Conservation (phyloP, 139 green algal genomes). For the Micromonas pusilla region DNA sequence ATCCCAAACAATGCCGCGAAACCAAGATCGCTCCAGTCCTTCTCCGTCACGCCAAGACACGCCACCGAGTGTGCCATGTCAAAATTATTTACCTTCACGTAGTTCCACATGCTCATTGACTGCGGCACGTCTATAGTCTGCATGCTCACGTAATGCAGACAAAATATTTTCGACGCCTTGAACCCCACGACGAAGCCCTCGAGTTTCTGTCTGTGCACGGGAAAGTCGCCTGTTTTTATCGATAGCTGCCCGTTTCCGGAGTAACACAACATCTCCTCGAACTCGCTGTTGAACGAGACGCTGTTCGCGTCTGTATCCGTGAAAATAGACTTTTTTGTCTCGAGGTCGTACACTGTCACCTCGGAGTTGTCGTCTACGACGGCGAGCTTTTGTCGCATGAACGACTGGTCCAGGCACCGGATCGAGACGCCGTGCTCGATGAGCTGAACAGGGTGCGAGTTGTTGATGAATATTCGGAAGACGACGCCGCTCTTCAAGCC, state of each 20-base stretch:
- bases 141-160: conserved; percentile 67
- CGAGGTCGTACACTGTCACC: conserved; percentile 65
- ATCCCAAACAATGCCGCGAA: conserved; percentile 54
- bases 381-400: conserved; percentile 56
- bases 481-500: conserved; percentile 61
- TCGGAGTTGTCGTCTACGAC: conserved; percentile 67
- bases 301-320: conserved; percentile 63
- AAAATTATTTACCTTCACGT: conserved; percentile 51
- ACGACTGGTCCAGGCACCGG: conserved; percentile 46
- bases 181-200: conserved; percentile 67
- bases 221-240: conserved; percentile 72
- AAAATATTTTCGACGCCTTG: conserved; percentile 72
- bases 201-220: conserved; percentile 66
- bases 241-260: conserved; percentile 60
- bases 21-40: conserved; percentile 64
- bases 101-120: conserved; percentile 56
- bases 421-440: conserved; percentile 60
- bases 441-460: conserved; percentile 65
- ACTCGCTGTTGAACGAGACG: conserved; percentile 72
- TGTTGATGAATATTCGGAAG: conserved; percentile 70
- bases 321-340: conserved; percentile 59
- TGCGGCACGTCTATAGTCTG: conserved; percentile 72
- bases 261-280: conserved; percentile 81
- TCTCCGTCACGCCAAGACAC: conserved; percentile 71
- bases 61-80: conserved; percentile 56